phyloP scores from a whole-genome alignment of 83 land plant species.

The Isoetes engelmannii region DNA sequence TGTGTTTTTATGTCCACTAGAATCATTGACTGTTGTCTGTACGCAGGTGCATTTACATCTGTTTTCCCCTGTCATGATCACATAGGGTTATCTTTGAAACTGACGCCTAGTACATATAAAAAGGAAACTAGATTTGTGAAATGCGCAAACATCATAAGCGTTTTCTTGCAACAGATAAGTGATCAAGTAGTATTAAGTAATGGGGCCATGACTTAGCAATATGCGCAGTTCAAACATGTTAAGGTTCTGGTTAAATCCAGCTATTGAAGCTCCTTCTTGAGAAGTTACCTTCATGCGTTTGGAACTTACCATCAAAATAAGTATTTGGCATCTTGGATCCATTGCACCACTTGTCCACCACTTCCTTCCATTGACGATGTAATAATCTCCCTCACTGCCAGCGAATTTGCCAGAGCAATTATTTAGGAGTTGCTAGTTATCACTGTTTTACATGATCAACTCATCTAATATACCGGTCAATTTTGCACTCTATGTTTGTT shows the following conservation, averaged over 20 bases:
- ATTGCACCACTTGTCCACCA: constrained; percentile 99
- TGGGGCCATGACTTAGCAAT: no score
- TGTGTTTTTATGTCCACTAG: constrained; percentile 70
- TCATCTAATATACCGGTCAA: constrained; percentile 42
- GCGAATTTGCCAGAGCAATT: not conserved
- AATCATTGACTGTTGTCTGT: constrained; percentile 96
- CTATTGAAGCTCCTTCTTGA: no score
- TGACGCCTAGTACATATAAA: no score
- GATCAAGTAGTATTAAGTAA: no score
- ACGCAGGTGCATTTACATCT: constrained; percentile 53
- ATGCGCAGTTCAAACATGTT: no score
- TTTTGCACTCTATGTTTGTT: constrained; percentile 91
- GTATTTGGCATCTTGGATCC: constrained; percentile 92
- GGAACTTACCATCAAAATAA: constrained; percentile 74
- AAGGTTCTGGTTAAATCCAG: no score
- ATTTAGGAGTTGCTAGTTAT: not conserved
- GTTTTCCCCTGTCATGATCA: constrained; percentile 69
- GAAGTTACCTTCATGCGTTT: not conserved
- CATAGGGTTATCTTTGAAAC: no score
- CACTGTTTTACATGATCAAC: not conserved
- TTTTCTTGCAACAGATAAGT: no score
- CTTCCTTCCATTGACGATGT: constrained; percentile 82
- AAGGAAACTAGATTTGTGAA: no score
- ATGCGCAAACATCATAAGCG: no score
- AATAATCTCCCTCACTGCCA: constrained; percentile 64